Evolutionary conservation across 495 filamentous ascomycete species (phyloP).

Genomic region (Trypethelium eluteriae): DNA sequence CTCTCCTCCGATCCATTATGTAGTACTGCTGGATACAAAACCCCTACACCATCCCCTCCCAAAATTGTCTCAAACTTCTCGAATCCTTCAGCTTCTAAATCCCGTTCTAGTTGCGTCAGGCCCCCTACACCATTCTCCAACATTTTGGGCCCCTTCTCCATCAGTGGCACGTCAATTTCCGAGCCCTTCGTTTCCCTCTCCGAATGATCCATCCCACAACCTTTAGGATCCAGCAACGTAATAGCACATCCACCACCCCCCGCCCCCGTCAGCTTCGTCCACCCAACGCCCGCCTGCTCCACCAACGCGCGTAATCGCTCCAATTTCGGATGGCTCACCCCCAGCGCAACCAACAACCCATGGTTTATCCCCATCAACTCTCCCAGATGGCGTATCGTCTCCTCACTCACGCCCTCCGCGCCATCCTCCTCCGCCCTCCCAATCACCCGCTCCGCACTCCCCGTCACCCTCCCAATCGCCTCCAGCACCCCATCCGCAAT

Average conservation of each 20-base stretch:
- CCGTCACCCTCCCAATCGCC: conserved; percentile 72
- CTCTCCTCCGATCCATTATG: conserved; percentile 55
- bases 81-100: conserved; percentile 69
- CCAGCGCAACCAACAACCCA: conserved; percentile 75
- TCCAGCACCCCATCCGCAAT: conserved; percentile 73
- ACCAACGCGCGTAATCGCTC: conserved; percentile 89
- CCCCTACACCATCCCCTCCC: conserved; percentile 84
- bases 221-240: conserved; percentile 66
- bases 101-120: conserved; percentile 52
- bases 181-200: neutral
- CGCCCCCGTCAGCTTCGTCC: conserved; percentile 94
- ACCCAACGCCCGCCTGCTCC: conserved; percentile 81
- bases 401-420: conserved; percentile 44
- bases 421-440: conserved; percentile 49
- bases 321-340: conserved; percentile 86
- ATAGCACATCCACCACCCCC: conserved; percentile 94
- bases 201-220: neutral
- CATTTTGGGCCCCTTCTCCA: neutral
- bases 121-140: neutral
- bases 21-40: conserved; percentile 82
- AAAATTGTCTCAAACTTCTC: conserved; percentile 77
- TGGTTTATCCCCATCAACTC: conserved; percentile 90
- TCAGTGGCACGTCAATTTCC: neutral
- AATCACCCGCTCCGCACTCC: conserved; percentile 65
- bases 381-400: conserved; percentile 61